These are phyloP conservation scores for Rhizophagus clarus DNA, from an alignment of 192 early-diverging fungal genomes.

Conservation along the genomic window DNA sequence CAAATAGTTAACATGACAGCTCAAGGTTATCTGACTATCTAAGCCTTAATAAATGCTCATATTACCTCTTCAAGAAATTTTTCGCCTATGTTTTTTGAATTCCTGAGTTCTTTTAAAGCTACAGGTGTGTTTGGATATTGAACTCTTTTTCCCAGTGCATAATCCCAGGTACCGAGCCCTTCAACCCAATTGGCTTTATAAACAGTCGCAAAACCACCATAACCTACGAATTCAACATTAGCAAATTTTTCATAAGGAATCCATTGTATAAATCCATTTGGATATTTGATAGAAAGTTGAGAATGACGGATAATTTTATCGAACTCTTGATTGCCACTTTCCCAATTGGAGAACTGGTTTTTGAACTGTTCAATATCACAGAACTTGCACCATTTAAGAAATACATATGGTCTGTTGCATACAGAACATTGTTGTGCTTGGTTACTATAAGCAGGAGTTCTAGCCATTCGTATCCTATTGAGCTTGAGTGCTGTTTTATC, in stretches of 20 bases:
- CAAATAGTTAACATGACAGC: too few species aligned
- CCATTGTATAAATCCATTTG: conserved; percentile 2
- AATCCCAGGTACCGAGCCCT: conserved; percentile 9
- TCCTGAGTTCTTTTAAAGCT: conserved; percentile 5
- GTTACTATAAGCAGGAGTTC: too few species aligned
- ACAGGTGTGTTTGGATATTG: conserved; percentile 3
- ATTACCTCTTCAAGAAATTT: not conserved
- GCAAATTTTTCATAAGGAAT: not conserved
- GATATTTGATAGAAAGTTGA: conserved; percentile 8
- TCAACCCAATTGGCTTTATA: conserved; percentile 18
- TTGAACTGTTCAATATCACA: too few species aligned
- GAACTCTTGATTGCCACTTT: conserved; percentile 7
- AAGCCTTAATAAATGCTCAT: not conserved
- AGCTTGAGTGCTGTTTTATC: too few species aligned
- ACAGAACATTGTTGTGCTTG: too few species aligned
- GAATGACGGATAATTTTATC: conserved; percentile 20
- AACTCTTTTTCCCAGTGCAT: not conserved
- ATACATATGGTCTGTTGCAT: too few species aligned
- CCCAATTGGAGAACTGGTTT: not conserved
- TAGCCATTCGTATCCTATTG: too few species aligned
- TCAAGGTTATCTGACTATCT: not conserved
- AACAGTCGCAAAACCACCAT: not conserved
- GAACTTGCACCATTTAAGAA: too few species aligned
- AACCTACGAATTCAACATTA: not conserved
- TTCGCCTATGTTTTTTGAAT: not conserved